Evolutionary conservation across 129 eudicot genomes (phyloP), one percentile per base, ranked within the genome.

Genomic region (Lactuca saligna): DNA sequence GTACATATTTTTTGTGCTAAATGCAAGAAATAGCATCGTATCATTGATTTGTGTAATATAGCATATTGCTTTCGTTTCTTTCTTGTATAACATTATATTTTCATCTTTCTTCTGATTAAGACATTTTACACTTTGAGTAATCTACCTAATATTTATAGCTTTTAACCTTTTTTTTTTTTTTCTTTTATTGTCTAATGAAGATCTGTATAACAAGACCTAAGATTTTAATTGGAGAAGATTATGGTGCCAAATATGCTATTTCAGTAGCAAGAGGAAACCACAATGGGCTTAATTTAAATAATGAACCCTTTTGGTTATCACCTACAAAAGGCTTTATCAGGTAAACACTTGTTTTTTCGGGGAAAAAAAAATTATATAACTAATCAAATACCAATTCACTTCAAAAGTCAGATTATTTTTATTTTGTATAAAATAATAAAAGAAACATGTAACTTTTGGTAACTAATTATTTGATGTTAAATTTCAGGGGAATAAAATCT

Each of bases 231-330:
- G 70, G 5, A 64, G 71, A 53, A 61, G 54, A 61, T 67, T 54
- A 75, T 69, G 68, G 67, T 69, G 16, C 78, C 51, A 80, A 54
- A 63, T 65, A 53, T 75, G 67, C 57, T 58, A 44, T 57, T n/a
- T 72, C 79, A 60, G 78, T 56, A n/a, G 83, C 79, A 70, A 68
- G 84, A 63, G 78, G 78, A 71, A 71, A 85, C 75, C 72, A 70
- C 42, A 53, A 53, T 4, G 79, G 70, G 61, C 69, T 66, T 63
- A 65, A 74, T 68, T 61, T 57, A 65, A 73, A 79, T 58, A 77
- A 79, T 72, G 81, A 70, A 61, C 87, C 91, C 55, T 83, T 78
- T 76, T 85, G 85, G 96, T 49, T 78, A n/a, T 17, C 64, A 67
- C 61, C 58, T 60, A 54, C 42, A 3, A 75, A 67, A 72, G 80